Conservation (phyloP, 2,329 filamentous ascomycete genomes). For the Fusarium succisae region DNA sequence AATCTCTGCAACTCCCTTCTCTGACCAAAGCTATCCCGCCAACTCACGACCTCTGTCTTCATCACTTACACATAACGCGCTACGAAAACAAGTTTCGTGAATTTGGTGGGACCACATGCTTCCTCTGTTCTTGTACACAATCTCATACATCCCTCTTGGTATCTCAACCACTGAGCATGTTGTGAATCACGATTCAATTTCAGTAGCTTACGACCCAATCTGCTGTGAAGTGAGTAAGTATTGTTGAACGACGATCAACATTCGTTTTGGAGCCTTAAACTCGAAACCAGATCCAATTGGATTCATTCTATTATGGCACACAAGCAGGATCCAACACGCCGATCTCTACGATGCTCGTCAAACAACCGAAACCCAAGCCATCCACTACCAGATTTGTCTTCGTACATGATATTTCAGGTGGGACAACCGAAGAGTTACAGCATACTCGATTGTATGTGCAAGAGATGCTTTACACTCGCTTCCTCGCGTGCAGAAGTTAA, state of each 20-base stretch:
- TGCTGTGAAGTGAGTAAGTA: slow-evolving; percentile 10
- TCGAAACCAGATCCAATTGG: not conserved
- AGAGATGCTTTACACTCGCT: slow-evolving; percentile 9
- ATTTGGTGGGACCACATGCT: slow-evolving; percentile 26
- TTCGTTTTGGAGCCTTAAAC: not conserved
- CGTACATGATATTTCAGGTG: slow-evolving; percentile 5
- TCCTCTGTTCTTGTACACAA: slow-evolving; percentile 14
- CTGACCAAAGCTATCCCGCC: slow-evolving; percentile 4
- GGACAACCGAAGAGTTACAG: slow-evolving; percentile 4
- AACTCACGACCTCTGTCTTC: slow-evolving; percentile 12
- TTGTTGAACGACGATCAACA: slow-evolving; percentile 1
- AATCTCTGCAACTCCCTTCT: slow-evolving; percentile 18
- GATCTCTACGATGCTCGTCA: not conserved
- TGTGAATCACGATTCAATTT: slow-evolving; percentile 10
- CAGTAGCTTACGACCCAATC: slow-evolving; percentile 3
- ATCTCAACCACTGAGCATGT: slow-evolving; percentile 3
- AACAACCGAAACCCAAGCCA: not conserved
- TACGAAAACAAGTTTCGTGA: not conserved
- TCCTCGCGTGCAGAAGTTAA: slow-evolving; percentile 9
- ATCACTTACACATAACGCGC: slow-evolving; percentile 2
- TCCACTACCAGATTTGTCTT: slow-evolving; percentile 10
- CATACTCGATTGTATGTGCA: not conserved
- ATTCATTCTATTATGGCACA: slow-evolving; percentile 2
- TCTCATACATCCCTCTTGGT: slow-evolving; percentile 17
- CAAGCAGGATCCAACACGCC: slow-evolving; percentile 3